Base-by-base conservation (phyloP, 1,284 basidiomycete species). In the Chalciporus sp. region DNA sequence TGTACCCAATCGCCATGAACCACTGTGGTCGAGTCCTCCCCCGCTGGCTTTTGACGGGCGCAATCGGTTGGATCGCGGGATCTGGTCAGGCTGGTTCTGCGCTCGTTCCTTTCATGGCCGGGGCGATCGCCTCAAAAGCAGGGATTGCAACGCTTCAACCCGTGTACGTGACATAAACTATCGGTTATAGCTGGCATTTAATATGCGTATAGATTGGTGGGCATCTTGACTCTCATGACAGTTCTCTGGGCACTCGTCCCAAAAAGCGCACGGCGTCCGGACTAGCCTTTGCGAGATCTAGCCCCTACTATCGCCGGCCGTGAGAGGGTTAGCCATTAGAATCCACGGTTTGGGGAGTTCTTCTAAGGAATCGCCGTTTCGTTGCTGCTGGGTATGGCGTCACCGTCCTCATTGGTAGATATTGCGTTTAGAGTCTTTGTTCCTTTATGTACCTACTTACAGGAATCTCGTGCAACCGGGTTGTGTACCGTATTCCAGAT, bases 51-150 rank as follows among this genome's bases (percentile, higher is more conserved):
- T 70, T 83, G 40, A 81, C 79, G 31, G 68, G 67, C 6, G 72
- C 72, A 29, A 78, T 85, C 23, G 81, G 81, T 2, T 85, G 79
- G 76, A 78, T 84, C 46, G 72, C 77, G 12, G 78, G 76, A 14
- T 71, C 81, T 35, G 80, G 81, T 0, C 76, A 79, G 49, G 75
- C 78, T 7, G 82, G 83, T 7, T 77, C 75, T 26, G 83, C 83
- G 0, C 59, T 78, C n/a, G 61, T 84, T 23, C 83, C 83, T 3
- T 85, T 84, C 65, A 71, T 83, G 51, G 80, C 79, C 2, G 83
- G 82, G 27, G 77, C 76, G 0, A 69, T 85, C n/a, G 76, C 81
- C 2, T 72, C 71, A 6, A 73, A 65, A 43, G 73, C 73, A 41
- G 81, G 81, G 16, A 83, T 84, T 42, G 65, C 64, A 46, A 74